Conservation (phyloP, 2,329 filamentous ascomycete species). For the Pyricularia pennisetigena region DNA sequence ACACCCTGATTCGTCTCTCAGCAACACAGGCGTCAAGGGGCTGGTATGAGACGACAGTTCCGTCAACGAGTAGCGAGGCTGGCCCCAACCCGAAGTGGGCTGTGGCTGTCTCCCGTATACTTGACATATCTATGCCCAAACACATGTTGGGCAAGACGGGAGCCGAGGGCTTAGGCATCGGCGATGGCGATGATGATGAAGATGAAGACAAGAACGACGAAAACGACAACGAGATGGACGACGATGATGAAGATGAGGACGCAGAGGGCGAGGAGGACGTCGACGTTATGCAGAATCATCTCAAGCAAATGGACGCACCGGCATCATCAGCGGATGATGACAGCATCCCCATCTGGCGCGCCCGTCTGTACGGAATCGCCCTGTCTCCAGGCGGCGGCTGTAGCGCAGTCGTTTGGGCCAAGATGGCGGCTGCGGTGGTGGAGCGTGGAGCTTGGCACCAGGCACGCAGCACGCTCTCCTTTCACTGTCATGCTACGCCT, state of each 20-base stretch:
- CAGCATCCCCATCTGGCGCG: conserved; percentile 36
- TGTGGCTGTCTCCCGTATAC: conserved; percentile 31
- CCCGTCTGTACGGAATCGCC: conserved; percentile 43
- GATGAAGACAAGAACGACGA: conserved; percentile 17
- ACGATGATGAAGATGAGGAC: conserved; percentile 10
- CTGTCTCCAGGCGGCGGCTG: conserved; percentile 39
- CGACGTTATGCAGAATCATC: conserved; percentile 11
- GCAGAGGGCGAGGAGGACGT: conserved; percentile 11
- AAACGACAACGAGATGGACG: conserved; percentile 9
- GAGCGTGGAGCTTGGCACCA: conserved; percentile 30
- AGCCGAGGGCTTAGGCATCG: conserved; percentile 19
- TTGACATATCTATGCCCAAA: conserved; percentile 32
- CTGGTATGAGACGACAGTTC: conserved; percentile 44
- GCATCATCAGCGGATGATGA: neutral
- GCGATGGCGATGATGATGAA: conserved; percentile 18
- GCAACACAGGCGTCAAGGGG: conserved; percentile 38
- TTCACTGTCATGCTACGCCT: conserved; percentile 11
- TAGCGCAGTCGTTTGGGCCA: conserved; percentile 39
- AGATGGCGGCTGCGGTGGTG: conserved; percentile 36
- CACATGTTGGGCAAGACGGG: conserved; percentile 30
- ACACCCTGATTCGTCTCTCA: conserved; percentile 42
- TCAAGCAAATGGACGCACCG: conserved; percentile 1
- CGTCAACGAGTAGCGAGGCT: conserved; percentile 13
- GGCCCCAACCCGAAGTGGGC: conserved; percentile 32
- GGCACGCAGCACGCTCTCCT: conserved; percentile 25